Evolutionary conservation across 441 rosid genomes (phyloP).

Genomic region (Gossypium trilobum): DNA sequence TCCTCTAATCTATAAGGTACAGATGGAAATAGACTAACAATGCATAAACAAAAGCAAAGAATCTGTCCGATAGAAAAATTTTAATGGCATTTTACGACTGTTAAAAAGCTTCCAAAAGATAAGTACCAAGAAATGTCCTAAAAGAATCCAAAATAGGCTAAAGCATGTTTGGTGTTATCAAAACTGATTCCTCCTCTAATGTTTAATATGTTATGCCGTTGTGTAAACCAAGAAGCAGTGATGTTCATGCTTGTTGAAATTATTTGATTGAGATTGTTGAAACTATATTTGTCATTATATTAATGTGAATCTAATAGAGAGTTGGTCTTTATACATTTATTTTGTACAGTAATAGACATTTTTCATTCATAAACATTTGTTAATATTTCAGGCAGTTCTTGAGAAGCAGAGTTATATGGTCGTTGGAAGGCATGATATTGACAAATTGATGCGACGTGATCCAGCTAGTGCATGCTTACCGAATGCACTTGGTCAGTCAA

Average conservation of each 20-base stretch:
- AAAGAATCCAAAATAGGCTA: neutral
- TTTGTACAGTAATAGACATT: constrained; percentile 1
- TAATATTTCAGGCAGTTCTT: constrained; percentile 77
- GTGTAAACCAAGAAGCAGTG: neutral
- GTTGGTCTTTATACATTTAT: neutral
- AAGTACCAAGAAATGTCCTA: neutral
- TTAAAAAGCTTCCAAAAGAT: neutral
- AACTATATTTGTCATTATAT: neutral
- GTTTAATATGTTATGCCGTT: neutral
- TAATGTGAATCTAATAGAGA: neutral
- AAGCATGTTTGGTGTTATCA: neutral
- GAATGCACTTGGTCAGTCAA: constrained; percentile 40
- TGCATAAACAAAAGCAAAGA: neutral
- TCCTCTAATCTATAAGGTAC: neutral
- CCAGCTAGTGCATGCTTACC: constrained; percentile 71
- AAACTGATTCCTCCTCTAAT: neutral
- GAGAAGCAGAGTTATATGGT: constrained; percentile 98
- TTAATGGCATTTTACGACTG: neutral
- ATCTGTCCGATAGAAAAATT: neutral
- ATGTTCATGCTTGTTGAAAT: neutral
- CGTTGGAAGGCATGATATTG: constrained; percentile 94
- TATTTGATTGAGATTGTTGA: constrained; percentile 9
- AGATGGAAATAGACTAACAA: neutral
- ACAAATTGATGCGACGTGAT: constrained; percentile 83
- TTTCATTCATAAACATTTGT: constrained; percentile 19